phyloP scores from a whole-genome alignment of 2,329 filamentous ascomycete genomes.

The Rosellinia necatrix region DNA sequence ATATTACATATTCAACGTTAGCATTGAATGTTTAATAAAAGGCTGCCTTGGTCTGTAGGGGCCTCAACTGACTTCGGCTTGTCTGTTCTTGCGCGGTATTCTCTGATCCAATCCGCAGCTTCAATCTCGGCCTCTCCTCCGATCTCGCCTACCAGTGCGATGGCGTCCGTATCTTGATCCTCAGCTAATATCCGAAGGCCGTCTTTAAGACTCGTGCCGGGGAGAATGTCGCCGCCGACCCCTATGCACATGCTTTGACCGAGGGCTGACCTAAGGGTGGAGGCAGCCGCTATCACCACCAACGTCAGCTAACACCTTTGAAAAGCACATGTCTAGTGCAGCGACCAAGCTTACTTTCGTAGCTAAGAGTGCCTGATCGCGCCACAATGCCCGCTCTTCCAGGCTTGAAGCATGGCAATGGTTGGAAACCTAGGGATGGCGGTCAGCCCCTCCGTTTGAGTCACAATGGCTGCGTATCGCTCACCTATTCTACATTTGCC shows the following conservation, averaged over 20 bases:
- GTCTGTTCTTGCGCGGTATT: constrained; percentile 60
- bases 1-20: constrained; percentile 8
- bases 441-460: neutral
- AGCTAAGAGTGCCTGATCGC: constrained; percentile 75
- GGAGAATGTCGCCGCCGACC: constrained; percentile 73
- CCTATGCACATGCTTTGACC: constrained; percentile 76
- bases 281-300: constrained; percentile 61
- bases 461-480: neutral
- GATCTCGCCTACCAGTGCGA: constrained; percentile 74
- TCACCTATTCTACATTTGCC: constrained; percentile 58
- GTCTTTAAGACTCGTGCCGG: constrained; percentile 76
- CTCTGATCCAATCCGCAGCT: constrained; percentile 73
- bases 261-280: constrained; percentile 69
- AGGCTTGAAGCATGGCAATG: constrained; percentile 71
- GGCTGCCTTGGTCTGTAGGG: neutral
- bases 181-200: constrained; percentile 68
- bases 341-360: constrained; percentile 54
- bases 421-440: constrained; percentile 66
- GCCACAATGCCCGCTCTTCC: constrained; percentile 73
- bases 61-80: constrained; percentile 63
- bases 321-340: neutral
- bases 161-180: constrained; percentile 71
- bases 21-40: neutral
- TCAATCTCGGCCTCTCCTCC: constrained; percentile 72
- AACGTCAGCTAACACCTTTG: constrained; percentile 9